A percentile compares a stretch with the other conserved stretches of the same genome.
Conservation (phyloP, 2,329 filamentous ascomycete species). For the Cordyceps farinosa region DNA sequence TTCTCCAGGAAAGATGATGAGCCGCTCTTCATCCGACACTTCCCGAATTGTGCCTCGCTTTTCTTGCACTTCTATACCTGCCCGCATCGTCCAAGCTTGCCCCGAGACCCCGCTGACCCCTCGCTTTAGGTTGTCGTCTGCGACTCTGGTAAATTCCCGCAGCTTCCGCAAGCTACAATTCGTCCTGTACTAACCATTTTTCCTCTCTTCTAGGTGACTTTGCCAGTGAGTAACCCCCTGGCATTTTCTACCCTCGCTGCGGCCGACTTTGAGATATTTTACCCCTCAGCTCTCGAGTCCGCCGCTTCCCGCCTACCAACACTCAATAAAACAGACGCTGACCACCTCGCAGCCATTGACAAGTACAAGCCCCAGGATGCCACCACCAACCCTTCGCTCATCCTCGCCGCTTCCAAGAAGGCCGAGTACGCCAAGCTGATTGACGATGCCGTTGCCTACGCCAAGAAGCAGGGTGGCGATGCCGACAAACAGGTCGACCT, state of each 20-base stretch:
- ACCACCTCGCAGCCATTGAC: constrained; percentile 70
- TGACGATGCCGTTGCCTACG: constrained; percentile 78
- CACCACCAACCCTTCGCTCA: constrained; percentile 98
- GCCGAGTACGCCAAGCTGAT: constrained; percentile 91
- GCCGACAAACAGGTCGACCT: constrained; percentile 82
- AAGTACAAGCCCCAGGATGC: constrained; percentile 99
- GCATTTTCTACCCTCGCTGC: constrained; percentile 14
- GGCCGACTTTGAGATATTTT: constrained; percentile 8
- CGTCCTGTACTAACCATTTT: constrained; percentile 28
- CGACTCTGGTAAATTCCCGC: constrained; percentile 75
- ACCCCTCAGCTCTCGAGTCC: constrained; percentile 5
- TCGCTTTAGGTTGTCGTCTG: constrained; percentile 76
- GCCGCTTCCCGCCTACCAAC: neutral
- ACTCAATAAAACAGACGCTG: constrained; percentile 15
- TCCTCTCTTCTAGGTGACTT: constrained; percentile 60
- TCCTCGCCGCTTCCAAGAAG: constrained; percentile 98
- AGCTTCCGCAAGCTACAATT: constrained; percentile 21
- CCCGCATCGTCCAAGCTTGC: neutral
- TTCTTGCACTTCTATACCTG: neutral
- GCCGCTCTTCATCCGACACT: neutral
- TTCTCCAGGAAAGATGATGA: neutral
- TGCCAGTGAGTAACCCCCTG: constrained; percentile 57
- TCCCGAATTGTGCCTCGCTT: neutral
- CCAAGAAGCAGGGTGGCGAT: constrained; percentile 68
- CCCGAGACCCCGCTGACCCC: neutral